These are phyloP conservation scores for Calocera viscosa DNA, from an alignment of 768 basidiomycete species.

Conservation along the genomic window DNA sequence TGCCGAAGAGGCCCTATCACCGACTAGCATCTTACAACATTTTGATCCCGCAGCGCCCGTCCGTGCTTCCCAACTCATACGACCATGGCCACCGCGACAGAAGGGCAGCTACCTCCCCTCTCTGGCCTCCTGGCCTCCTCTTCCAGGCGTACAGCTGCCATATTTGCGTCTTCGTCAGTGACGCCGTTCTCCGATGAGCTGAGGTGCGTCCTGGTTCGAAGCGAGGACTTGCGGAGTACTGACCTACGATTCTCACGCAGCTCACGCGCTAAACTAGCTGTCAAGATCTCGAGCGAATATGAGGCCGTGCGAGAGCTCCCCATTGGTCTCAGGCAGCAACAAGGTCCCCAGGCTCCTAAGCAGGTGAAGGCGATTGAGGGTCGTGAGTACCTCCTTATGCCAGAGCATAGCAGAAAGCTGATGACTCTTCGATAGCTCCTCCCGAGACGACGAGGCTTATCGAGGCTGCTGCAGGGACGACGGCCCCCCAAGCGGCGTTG, in stretches of 20 bases:
- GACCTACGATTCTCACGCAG: too few relatives aligned
- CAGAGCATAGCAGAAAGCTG: not conserved
- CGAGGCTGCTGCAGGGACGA: not conserved
- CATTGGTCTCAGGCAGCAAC: not conserved
- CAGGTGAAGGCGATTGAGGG: not conserved
- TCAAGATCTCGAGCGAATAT: conserved; percentile 2
- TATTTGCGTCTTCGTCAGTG: not conserved
- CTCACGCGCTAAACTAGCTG: not conserved
- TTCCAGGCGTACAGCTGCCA: not conserved
- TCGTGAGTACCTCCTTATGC: not conserved
- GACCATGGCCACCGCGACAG: conserved; percentile 1
- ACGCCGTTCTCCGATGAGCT: not conserved
- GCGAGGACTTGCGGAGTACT: too few relatives aligned
- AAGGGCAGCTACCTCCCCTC: conserved; percentile 1
- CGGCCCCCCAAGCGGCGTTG: conserved; percentile 17
- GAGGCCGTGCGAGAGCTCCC: not conserved
- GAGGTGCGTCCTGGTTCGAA: not conserved
- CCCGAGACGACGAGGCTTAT: not conserved
- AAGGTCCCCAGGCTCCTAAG: not conserved
- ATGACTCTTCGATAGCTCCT: not conserved
- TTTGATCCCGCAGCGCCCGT: conserved; percentile 1
- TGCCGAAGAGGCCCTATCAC: too few relatives aligned
- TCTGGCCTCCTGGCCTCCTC: not conserved
- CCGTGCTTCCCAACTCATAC: not conserved
- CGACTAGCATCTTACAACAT: not conserved